Percentiles rank a stretch among this genome's conserved stretches.
phyloP scores from a whole-genome alignment of 768 basidiomycete species.

The Mrakia blollopis region DNA sequence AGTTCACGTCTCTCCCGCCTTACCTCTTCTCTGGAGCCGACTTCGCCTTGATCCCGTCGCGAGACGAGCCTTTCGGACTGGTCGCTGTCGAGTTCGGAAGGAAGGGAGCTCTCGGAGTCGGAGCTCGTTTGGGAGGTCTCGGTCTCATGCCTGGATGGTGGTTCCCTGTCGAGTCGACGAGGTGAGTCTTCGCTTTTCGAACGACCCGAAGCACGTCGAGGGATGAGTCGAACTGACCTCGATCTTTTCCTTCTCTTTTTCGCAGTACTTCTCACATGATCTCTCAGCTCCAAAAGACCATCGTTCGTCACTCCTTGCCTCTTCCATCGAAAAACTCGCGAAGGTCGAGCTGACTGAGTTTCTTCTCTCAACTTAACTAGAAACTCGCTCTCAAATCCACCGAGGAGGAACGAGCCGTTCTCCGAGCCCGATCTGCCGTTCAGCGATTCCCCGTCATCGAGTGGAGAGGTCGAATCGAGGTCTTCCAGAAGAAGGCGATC shows the following conservation, averaged over 20 bases:
- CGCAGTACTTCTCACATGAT: conserved; percentile 74
- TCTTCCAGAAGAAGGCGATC: conserved; percentile 85
- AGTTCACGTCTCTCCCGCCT: conserved; percentile 88
- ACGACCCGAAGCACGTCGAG: not conserved
- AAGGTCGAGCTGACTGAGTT: no score
- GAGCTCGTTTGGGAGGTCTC: conserved; percentile 85
- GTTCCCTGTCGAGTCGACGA: conserved; percentile 89
- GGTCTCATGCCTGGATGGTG: conserved; percentile 99
- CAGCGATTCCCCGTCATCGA: conserved; percentile 97
- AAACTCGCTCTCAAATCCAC: conserved; percentile 88
- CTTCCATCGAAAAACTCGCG: not conserved
- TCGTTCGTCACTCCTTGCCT: conserved; percentile 43
- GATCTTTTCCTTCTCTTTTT: not conserved
- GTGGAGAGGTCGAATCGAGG: conserved; percentile 88
- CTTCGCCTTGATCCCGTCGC: conserved; percentile 90
- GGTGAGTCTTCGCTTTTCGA: not conserved
- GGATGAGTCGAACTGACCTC: not conserved
- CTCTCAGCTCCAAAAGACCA: conserved; percentile 87
- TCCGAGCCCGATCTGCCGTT: conserved; percentile 86
- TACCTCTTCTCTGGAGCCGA: conserved; percentile 93
- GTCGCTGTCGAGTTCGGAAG: conserved; percentile 95
- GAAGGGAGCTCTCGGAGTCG: conserved; percentile 93
- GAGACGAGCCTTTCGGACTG: conserved; percentile 92
- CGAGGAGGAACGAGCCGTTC: conserved; percentile 82
- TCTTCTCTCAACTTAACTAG: not conserved